A percentile compares a stretch with the other conserved stretches of the same genome.
These are phyloP conservation scores for Wallacemonas rigidus DNA, from an alignment of 208 protist species.

Conservation along the genomic window DNA sequence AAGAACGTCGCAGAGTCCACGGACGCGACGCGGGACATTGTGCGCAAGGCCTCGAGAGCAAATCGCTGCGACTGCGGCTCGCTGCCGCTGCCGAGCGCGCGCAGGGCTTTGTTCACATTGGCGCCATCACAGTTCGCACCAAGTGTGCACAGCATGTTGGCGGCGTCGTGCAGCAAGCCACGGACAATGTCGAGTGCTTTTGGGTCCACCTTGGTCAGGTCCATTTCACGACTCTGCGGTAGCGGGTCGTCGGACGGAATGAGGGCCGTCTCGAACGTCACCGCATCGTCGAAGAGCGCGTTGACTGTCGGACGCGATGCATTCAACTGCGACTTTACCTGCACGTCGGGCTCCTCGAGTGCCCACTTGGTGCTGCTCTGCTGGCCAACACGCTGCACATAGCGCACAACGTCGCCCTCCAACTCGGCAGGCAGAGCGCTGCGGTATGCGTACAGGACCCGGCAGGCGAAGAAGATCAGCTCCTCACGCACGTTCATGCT, in stretches of 20 bases:
- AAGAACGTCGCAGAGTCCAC: slow-evolving; percentile 54
- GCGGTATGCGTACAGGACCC: slow-evolving; percentile 75
- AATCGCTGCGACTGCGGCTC: slow-evolving; percentile 76
- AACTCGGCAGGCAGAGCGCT: slow-evolving; percentile 26
- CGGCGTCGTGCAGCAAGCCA: slow-evolving; percentile 83
- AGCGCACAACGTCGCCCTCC: slow-evolving; percentile 47
- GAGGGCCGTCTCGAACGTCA: slow-evolving; percentile 65
- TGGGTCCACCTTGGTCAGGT: slow-evolving; percentile 21
- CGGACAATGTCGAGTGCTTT: slow-evolving; percentile 42
- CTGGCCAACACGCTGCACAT: slow-evolving; percentile 47
- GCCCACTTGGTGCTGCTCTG: slow-evolving; percentile 36
- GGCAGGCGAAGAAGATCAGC: slow-evolving; percentile 83
- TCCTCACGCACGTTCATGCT: slow-evolving; percentile 88
- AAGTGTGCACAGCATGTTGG: slow-evolving; percentile 73
- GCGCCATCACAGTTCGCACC: slow-evolving; percentile 64
- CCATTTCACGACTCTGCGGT: slow-evolving; percentile 35
- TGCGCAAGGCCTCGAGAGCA: slow-evolving; percentile 70
- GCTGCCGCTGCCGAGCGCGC: slow-evolving; percentile 32
- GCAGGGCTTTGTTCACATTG: slow-evolving; percentile 65
- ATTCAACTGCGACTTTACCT: slow-evolving; percentile 79
- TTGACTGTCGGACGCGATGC: slow-evolving; percentile 77
- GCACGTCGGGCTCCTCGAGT: slow-evolving; percentile 74
- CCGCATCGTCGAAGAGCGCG: slow-evolving; percentile 66
- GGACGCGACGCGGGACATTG: slow-evolving; percentile 79
- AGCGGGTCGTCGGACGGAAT: slow-evolving; percentile 50